phyloP scores from a whole-genome alignment of 2,329 filamentous ascomycete species.

The Colletotrichum cuscutae region DNA sequence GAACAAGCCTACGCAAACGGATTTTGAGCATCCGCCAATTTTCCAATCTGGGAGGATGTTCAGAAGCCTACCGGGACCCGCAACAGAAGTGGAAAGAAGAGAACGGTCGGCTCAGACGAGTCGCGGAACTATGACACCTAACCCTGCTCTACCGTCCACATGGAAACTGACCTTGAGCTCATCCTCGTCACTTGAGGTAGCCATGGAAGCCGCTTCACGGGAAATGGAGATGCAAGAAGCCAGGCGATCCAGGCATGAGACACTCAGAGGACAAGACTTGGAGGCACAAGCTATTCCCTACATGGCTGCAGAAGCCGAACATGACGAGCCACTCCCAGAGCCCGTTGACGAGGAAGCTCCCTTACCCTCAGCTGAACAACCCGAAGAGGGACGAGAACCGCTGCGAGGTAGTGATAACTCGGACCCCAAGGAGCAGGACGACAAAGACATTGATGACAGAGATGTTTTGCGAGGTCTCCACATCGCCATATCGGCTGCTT shows the following conservation, averaged over 20 bases:
- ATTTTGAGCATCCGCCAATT: neutral
- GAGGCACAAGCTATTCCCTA: neutral
- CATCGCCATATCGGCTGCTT: conserved; percentile 66
- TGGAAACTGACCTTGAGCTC: conserved; percentile 41
- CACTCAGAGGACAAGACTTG: neutral
- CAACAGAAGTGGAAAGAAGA: neutral
- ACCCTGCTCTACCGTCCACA: conserved; percentile 42
- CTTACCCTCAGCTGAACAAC: neutral
- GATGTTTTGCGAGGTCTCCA: conserved; percentile 66
- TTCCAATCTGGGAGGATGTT: conserved; percentile 11
- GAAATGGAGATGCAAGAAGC: conserved; percentile 40
- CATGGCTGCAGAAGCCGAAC: neutral
- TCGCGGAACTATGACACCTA: neutral
- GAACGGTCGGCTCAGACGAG: conserved; percentile 1
- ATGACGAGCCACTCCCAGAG: neutral
- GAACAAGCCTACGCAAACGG: neutral
- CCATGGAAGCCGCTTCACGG: conserved; percentile 42
- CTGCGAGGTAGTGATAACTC: conserved; percentile 28
- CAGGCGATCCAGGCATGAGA: conserved; percentile 9
- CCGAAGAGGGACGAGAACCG: conserved; percentile 1
- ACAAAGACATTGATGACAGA: conserved; percentile 55
- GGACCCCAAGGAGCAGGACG: conserved; percentile 45
- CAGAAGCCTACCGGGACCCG: neutral
- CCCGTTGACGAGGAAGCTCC: neutral
- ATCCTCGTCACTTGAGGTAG: conserved; percentile 45